phyloP scores from a whole-genome alignment of 306 rosid genomes.

The Psophocarpus tetragonolobus region DNA sequence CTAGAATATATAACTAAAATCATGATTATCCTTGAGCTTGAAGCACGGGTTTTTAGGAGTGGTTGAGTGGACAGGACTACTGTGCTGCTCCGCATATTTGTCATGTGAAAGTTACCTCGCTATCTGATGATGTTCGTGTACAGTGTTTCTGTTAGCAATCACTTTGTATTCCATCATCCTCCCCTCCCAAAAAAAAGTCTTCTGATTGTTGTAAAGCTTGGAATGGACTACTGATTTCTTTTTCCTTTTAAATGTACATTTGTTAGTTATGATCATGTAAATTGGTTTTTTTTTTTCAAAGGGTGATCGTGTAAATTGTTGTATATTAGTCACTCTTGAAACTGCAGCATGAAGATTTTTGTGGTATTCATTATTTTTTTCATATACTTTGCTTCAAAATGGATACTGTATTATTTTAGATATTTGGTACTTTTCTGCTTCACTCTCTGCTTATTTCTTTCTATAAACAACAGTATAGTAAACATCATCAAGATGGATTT shows the following conservation, averaged over 20 bases:
- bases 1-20: not conserved
- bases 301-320: conserved; percentile 21
- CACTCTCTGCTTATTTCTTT: not conserved
- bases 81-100: not conserved
- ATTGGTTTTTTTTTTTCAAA: too few species aligned
- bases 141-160: conserved; percentile 30
- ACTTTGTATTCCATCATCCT: not conserved
- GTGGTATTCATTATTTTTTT: not conserved
- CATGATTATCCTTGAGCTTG: conserved; percentile 12
- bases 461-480: not conserved
- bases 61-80: not conserved
- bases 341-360: not conserved
- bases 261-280: not conserved
- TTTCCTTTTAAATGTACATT: conserved; percentile 23
- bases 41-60: not conserved
- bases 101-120: conserved; percentile 8
- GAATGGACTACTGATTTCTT: not conserved
- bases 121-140: conserved; percentile 6
- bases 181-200: not conserved
- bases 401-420: not conserved
- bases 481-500: not conserved
- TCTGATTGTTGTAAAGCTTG: conserved; percentile 6
- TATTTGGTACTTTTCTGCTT: not conserved
- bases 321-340: conserved; percentile 22
- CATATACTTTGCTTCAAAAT: not conserved